A percentile compares a stretch with the other conserved stretches of the same genome.
phyloP scores from a whole-genome alignment of 1,284 basidiomycete genomes.

The Ceratobasidium sp. region DNA sequence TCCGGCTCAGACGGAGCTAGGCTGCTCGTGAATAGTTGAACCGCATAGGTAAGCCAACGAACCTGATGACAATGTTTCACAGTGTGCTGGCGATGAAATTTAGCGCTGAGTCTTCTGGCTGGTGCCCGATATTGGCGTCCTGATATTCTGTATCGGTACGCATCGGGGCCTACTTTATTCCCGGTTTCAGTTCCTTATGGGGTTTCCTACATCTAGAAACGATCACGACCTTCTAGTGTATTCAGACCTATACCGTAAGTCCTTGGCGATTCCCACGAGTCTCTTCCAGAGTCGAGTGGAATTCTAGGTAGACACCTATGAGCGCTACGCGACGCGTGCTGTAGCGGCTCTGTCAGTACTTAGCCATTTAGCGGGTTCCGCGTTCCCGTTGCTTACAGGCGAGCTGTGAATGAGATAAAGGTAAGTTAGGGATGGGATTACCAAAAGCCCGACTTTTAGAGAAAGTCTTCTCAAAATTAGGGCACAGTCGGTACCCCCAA shows the following conservation, averaged over 20 bases:
- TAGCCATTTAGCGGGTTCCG: slow-evolving; percentile 45
- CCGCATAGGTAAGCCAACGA: slow-evolving; percentile 41
- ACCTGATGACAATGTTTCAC: neutral
- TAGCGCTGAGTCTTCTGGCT: slow-evolving; percentile 46
- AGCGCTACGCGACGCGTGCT: slow-evolving; percentile 46
- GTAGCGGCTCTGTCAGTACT: slow-evolving; percentile 45
- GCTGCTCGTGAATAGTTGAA: slow-evolving; percentile 46
- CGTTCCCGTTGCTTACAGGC: slow-evolving; percentile 47
- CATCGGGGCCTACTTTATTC: neutral
- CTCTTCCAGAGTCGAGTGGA: neutral
- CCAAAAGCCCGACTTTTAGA: neutral
- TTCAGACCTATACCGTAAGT: slow-evolving; percentile 47
- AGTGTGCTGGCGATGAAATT: neutral
- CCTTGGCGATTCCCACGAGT: neutral
- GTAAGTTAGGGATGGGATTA: neutral
- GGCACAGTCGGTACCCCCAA: neutral
- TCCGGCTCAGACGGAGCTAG: no score
- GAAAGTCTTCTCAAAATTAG: slow-evolving; percentile 33
- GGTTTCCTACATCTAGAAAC: slow-evolving; percentile 22
- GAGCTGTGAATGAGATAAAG: neutral
- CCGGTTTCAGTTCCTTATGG: neutral
- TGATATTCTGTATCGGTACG: slow-evolving; percentile 43
- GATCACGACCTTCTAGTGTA: slow-evolving; percentile 45
- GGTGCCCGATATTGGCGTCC: slow-evolving; percentile 46
- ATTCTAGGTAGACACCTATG: slow-evolving; percentile 44